Evolutionary conservation across 2,329 filamentous ascomycete genomes (phyloP).

Genomic region (Thelonectria olida): DNA sequence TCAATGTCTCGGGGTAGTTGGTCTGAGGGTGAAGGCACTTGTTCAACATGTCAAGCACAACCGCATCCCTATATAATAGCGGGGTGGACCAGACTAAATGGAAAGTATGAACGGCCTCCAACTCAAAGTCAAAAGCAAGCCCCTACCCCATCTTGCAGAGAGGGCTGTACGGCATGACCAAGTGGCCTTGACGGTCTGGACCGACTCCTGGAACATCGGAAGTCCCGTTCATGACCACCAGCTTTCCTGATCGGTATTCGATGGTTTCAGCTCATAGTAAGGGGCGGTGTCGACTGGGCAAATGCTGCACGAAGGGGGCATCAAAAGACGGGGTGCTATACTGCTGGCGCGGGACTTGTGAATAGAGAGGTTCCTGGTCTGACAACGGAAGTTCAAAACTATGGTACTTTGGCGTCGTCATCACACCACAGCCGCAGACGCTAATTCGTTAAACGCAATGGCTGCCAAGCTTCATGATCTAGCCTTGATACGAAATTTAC

Average conservation of each 20-base stretch:
- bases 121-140: neutral
- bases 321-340: neutral
- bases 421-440: neutral
- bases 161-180: neutral
- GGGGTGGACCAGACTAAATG: neutral
- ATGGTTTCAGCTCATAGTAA: neutral
- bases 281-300: neutral
- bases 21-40: too few relatives aligned
- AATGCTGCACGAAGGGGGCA: neutral
- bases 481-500: neutral
- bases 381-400: neutral
- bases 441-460: neutral
- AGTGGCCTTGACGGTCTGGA: neutral
- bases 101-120: neutral
- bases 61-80: neutral
- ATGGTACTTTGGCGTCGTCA: neutral
- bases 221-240: neutral
- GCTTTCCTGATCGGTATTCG: neutral
- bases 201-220: neutral
- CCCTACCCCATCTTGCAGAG: neutral
- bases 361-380: neutral
- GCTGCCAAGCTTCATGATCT: neutral
- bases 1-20: too few relatives aligned
- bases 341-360: neutral
- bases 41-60: too few relatives aligned